phyloP scores from a whole-genome alignment of 2,329 filamentous ascomycete species.

The Neofusicoccum sp. region DNA sequence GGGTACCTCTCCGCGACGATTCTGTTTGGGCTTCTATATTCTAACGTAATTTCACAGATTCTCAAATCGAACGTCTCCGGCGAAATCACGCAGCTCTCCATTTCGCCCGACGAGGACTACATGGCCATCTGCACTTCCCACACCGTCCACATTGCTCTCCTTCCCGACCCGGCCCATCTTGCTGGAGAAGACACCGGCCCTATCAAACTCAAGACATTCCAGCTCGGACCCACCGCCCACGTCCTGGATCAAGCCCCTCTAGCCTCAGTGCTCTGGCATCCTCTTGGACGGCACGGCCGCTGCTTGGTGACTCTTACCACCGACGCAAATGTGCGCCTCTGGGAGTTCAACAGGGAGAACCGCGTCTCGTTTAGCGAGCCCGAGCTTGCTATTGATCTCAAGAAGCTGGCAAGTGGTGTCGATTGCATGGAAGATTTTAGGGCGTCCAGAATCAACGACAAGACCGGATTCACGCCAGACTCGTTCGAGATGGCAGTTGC shows the following conservation, averaged over 20 bases:
- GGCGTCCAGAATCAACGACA: constrained; percentile 72
- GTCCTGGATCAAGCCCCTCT: constrained; percentile 83
- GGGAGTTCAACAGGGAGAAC: constrained; percentile 84
- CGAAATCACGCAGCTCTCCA: constrained; percentile 80
- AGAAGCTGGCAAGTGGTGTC: constrained; percentile 83
- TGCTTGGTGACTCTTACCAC: constrained; percentile 86
- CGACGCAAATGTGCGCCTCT: constrained; percentile 85
- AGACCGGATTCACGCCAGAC: constrained; percentile 85
- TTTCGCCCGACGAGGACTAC: constrained; percentile 80
- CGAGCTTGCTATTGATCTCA: constrained; percentile 81
- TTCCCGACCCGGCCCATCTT: constrained; percentile 80
- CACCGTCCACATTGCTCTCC: constrained; percentile 83
- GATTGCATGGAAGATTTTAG: constrained; percentile 81
- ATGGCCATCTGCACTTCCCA: constrained; percentile 85
- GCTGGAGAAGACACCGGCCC: constrained; percentile 67
- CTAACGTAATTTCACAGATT: constrained; percentile 53
- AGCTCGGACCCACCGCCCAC: constrained; percentile 89
- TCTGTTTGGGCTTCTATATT: neutral
- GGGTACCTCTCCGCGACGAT: neutral
- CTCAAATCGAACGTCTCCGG: constrained; percentile 78
- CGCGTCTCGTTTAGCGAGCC: constrained; percentile 86
- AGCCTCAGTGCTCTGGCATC: constrained; percentile 87
- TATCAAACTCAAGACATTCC: constrained; percentile 82
- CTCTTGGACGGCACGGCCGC: constrained; percentile 77
- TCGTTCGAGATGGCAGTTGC: constrained; percentile 92